Conservation (phyloP, 805 yeast species). For the Martiniozyma abietophila region DNA sequence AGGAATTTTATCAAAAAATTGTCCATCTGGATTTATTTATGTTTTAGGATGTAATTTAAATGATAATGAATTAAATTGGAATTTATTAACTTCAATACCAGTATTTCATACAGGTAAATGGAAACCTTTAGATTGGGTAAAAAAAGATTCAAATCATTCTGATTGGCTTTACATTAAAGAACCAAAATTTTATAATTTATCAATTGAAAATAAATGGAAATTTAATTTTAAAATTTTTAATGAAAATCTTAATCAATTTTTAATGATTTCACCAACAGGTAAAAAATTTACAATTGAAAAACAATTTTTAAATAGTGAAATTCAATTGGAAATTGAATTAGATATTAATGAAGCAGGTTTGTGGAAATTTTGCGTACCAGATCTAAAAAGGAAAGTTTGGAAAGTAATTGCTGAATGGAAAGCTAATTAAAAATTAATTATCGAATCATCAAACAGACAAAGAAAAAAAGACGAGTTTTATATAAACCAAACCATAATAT, state of each 20-base stretch:
- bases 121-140: constrained; percentile 49
- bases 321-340: too few species aligned
- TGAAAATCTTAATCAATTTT: constrained; percentile 1
- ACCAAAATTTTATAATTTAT: constrained; percentile 68
- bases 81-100: constrained; percentile 66
- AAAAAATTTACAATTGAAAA: constrained; percentile 51
- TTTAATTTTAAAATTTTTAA: constrained; percentile 5
- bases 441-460: too few species aligned
- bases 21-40: constrained; percentile 56
- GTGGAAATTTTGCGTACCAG: constrained; percentile 77
- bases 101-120: constrained; percentile 60
- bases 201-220: constrained; percentile 16
- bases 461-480: too few species aligned
- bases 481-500: too few species aligned
- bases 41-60: constrained; percentile 4
- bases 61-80: constrained; percentile 35
- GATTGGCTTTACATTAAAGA: constrained; percentile 49
- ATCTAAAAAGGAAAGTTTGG: constrained; percentile 73
- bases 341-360: constrained; percentile 67
- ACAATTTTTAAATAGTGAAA: constrained; percentile 45
- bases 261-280: constrained; percentile 76
- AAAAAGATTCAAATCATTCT: constrained; percentile 31
- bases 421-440: constrained; percentile 7
- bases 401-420: constrained; percentile 90
- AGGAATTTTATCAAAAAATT: constrained; percentile 67